A percentile compares a stretch with the other conserved stretches of the same genome.
These are phyloP conservation scores for Rickenella mellea DNA, from an alignment of 768 basidiomycete species.

Conservation along the genomic window DNA sequence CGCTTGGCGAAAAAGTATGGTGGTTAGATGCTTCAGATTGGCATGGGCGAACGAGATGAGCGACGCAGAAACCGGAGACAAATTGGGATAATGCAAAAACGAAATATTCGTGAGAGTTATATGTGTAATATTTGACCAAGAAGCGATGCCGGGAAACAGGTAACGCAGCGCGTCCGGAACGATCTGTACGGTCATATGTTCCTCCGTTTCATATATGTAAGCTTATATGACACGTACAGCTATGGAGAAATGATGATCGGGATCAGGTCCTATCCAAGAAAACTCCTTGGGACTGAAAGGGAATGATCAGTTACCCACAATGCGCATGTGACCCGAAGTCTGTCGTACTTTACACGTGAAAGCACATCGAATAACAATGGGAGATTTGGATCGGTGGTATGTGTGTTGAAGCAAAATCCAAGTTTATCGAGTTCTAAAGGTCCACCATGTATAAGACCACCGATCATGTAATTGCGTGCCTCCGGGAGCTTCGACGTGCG, in stretches of 20 bases:
- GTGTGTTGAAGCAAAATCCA: slow-evolving; percentile 31
- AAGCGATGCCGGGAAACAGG: slow-evolving; percentile 28
- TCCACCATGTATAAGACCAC: no score
- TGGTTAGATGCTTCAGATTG: no score
- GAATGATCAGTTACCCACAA: no score
- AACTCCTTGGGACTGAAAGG: slow-evolving; percentile 34
- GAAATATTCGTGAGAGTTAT: slow-evolving; percentile 40
- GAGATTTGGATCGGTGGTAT: slow-evolving; percentile 19
- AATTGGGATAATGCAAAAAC: slow-evolving; percentile 27
- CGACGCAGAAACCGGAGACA: slow-evolving; percentile 6
- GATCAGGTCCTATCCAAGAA: slow-evolving; percentile 52
- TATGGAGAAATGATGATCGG: slow-evolving; percentile 52
- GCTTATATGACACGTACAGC: slow-evolving; percentile 48
- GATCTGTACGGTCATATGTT: slow-evolving; percentile 30
- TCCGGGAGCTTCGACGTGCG: no score
- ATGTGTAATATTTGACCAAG: slow-evolving; percentile 34
- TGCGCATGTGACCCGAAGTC: no score
- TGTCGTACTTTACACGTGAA: slow-evolving; percentile 27
- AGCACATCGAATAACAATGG: slow-evolving; percentile 23
- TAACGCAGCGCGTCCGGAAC: slow-evolving; percentile 30
- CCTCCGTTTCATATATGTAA: no score
- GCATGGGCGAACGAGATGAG: slow-evolving; percentile 28
- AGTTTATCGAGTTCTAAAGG: no score
- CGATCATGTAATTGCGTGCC: no score
- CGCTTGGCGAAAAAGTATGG: slow-evolving; percentile 39